These are phyloP conservation scores for Phytophthora meadii DNA, from an alignment of 352 stramenopile genomes.

Conservation along the genomic window DNA sequence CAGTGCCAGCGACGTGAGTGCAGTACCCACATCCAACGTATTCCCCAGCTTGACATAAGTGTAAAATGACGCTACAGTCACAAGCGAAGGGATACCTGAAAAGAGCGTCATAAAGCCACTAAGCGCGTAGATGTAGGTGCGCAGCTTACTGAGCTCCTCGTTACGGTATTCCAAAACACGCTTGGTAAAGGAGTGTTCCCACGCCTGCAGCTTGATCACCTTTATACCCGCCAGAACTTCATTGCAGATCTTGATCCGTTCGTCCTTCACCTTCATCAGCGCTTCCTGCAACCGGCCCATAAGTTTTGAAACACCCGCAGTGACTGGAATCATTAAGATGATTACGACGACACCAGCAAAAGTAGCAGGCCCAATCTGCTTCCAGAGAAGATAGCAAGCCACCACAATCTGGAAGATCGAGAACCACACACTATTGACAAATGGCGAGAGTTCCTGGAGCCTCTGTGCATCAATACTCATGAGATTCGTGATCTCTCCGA, in stretches of 20 bases:
- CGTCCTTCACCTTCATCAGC: slow-evolving; percentile 93
- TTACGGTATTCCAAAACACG: slow-evolving; percentile 65
- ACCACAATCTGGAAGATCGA: slow-evolving; percentile 70
- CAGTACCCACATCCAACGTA: slow-evolving; percentile 90
- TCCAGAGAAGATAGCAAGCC: slow-evolving; percentile 58
- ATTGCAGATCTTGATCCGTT: slow-evolving; percentile 93
- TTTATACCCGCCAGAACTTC: slow-evolving; percentile 96
- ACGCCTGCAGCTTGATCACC: slow-evolving; percentile 97
- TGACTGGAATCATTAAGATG: slow-evolving; percentile 90
- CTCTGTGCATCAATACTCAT: slow-evolving; percentile 94
- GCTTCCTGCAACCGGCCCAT: slow-evolving; percentile 83
- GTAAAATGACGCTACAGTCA: slow-evolving; percentile 92
- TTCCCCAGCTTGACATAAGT: slow-evolving; percentile 85
- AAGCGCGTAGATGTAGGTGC: slow-evolving; percentile 67
- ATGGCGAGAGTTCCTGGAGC: slow-evolving; percentile 92
- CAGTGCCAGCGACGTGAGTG: slow-evolving; percentile 89
- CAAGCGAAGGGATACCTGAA: slow-evolving; percentile 90
- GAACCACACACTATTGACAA: slow-evolving; percentile 90
- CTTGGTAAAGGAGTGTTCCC: slow-evolving; percentile 90
- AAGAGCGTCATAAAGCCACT: slow-evolving; percentile 74
- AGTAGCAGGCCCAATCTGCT: slow-evolving; percentile 69
- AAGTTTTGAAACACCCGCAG: slow-evolving; percentile 72
- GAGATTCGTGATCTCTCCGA: slow-evolving; percentile 95
- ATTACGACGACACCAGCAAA: slow-evolving; percentile 93
- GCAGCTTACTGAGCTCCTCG: slow-evolving; percentile 81